These are phyloP conservation scores for Sporisorium scitamineum DNA, from an alignment of 1,284 basidiomycete genomes.

Conservation along the genomic window DNA sequence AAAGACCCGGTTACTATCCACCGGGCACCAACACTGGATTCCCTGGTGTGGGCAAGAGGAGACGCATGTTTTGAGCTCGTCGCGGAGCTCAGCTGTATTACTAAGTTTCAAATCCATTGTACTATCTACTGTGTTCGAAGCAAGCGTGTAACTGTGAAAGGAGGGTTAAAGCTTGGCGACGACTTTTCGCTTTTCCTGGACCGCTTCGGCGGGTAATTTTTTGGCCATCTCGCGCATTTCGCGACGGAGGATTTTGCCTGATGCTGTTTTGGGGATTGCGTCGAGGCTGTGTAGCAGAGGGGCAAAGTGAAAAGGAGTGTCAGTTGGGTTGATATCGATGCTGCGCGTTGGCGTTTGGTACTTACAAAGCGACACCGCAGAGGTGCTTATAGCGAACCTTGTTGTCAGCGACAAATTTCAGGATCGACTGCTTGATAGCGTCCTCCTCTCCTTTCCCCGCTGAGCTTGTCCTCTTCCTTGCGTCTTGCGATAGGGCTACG, in stretches of 20 bases:
- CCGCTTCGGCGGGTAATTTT: constrained; percentile 31
- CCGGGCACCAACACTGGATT: constrained; percentile 54
- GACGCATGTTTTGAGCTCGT: constrained; percentile 52
- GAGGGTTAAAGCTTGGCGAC: constrained; percentile 31
- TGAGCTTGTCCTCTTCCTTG: constrained; percentile 71
- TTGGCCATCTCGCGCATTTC: constrained; percentile 56
- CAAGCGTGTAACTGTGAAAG: background rate
- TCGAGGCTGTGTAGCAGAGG: constrained; percentile 39
- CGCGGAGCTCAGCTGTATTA: background rate
- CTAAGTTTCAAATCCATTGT: background rate
- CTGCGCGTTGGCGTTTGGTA: background rate
- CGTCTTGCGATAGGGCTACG: constrained; percentile 74
- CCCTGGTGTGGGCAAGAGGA: constrained; percentile 57
- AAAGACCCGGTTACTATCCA: constrained; percentile 64
- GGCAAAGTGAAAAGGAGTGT: background rate
- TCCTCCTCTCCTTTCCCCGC: constrained; percentile 69
- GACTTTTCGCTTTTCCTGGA: constrained; percentile 33
- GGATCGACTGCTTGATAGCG: constrained; percentile 36
- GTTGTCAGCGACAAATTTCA: constrained; percentile 77
- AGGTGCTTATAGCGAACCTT: constrained; percentile 81
- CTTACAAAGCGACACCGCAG: constrained; percentile 71
- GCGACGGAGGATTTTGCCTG: constrained; percentile 60
- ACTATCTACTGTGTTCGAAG: background rate
- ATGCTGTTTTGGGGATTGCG: constrained; percentile 53
- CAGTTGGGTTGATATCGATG: background rate